These are phyloP conservation scores for Agaricus blazei DNA, from an alignment of 768 basidiomycete genomes.

Conservation along the genomic window DNA sequence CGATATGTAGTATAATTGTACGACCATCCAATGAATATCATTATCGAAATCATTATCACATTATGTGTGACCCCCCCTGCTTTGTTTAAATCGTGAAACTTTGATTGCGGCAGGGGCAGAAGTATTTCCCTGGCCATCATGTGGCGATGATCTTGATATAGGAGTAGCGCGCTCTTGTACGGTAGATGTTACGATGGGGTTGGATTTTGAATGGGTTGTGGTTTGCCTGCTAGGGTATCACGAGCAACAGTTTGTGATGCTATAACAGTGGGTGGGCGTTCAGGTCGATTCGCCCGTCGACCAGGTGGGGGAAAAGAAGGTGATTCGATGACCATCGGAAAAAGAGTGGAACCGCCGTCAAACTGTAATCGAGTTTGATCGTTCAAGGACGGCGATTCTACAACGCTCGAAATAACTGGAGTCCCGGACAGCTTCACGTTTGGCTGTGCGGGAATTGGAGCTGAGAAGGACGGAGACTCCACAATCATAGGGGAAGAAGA, in stretches of 20 bases:
- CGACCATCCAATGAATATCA: not conserved
- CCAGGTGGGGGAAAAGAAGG: slow-evolving; percentile 30
- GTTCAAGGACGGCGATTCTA: slow-evolving; percentile 11
- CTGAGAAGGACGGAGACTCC: slow-evolving; percentile 18
- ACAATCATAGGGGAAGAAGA: slow-evolving; percentile 17
- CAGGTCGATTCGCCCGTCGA: slow-evolving; percentile 12
- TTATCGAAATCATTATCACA: not conserved
- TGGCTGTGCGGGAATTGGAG: slow-evolving; percentile 2
- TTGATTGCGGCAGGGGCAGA: slow-evolving; percentile 15
- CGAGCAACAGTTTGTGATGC: slow-evolving; percentile 1
- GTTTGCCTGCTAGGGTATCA: not conserved
- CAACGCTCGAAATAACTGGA: not conserved
- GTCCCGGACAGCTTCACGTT: slow-evolving; percentile 1
- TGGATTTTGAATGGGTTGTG: not conserved
- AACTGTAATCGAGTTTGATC: not conserved
- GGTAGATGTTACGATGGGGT: slow-evolving; percentile 1
- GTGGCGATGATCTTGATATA: not conserved
- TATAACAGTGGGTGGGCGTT: slow-evolving; percentile 17
- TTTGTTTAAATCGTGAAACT: slow-evolving; percentile 25
- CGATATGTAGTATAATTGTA: not conserved
- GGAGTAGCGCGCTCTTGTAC: slow-evolving; percentile 10
- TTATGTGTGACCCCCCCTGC: slow-evolving; percentile 12
- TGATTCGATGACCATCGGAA: slow-evolving; percentile 30
- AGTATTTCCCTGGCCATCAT: not conserved
- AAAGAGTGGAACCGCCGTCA: not conserved